Evolutionary conservation across 1,284 basidiomycete genomes (phyloP).

Genomic region (Polyporus tsugae): DNA sequence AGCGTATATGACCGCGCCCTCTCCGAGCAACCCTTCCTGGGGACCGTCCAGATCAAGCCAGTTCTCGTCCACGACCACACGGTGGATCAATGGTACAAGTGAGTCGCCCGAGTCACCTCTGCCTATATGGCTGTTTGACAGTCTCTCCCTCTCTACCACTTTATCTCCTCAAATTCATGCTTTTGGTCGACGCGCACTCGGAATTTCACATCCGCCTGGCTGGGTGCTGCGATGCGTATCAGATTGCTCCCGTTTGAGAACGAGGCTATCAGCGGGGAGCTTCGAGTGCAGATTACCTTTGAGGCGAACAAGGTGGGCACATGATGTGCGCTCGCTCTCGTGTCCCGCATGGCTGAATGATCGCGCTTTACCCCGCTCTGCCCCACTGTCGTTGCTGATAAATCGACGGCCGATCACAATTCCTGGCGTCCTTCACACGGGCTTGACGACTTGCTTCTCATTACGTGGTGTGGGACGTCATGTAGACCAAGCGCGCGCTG

Average conservation of each 20-base stretch:
- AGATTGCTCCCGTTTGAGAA: conserved; percentile 83
- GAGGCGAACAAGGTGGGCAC: conserved; percentile 85
- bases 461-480: conserved; percentile 10
- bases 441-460: not conserved
- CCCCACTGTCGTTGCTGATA: conserved; percentile 19
- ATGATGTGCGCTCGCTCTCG: conserved; percentile 23
- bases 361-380: conserved; percentile 15
- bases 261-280: conserved; percentile 89
- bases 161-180: not conserved
- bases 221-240: conserved; percentile 22
- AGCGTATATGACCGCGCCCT: conserved; percentile 92
- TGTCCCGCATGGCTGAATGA: conserved; percentile 29
- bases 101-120: conserved; percentile 44
- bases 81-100: conserved; percentile 98
- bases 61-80: conserved; percentile 90
- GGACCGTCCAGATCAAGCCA: conserved; percentile 92
- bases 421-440: conserved; percentile 14
- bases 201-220: not conserved
- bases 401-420: conserved; percentile 16
- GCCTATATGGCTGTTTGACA: conserved; percentile 1
- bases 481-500: conserved; percentile 81
- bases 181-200: not conserved
- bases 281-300: conserved; percentile 95
- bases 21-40: conserved; percentile 90
- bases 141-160: not conserved